These are phyloP conservation scores for Cutaneotrichosporon sp. DNA, from an alignment of 1,284 basidiomycete genomes.

Conservation along the genomic window DNA sequence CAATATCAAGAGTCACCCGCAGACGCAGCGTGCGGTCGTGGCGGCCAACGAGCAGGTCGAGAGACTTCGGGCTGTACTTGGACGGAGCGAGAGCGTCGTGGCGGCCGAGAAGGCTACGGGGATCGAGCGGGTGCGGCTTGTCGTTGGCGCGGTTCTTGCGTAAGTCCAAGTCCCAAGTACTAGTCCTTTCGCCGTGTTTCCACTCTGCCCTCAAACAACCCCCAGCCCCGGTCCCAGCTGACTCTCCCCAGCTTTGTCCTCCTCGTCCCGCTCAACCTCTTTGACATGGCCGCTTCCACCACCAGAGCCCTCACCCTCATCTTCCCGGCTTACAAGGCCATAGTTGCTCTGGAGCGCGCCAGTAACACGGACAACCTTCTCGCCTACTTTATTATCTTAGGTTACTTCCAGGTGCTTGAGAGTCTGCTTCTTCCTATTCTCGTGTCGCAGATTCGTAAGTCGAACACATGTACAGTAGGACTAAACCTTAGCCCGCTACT, in stretches of 20 bases:
- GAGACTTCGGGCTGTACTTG: constrained; percentile 33
- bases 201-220: neutral
- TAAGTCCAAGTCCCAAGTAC: constrained; percentile 25
- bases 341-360: constrained; percentile 33
- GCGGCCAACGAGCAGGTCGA: constrained; percentile 26
- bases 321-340: constrained; percentile 37
- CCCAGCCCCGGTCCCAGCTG: neutral
- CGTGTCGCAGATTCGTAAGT: constrained; percentile 18
- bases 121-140: constrained; percentile 41
- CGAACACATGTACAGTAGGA: no score
- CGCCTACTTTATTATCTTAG: constrained; percentile 45
- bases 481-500: constrained; percentile 41
- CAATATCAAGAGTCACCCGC: constrained; percentile 15
- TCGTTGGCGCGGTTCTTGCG: constrained; percentile 33
- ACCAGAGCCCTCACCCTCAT: constrained; percentile 39
- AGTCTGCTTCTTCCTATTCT: constrained; percentile 24
- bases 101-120: constrained; percentile 37
- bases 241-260: constrained; percentile 37
- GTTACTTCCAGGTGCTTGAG: constrained; percentile 46
- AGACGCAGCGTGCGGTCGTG: constrained; percentile 7
- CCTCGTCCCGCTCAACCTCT: constrained; percentile 45
- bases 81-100: constrained; percentile 31
- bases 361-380: constrained; percentile 33
- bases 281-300: constrained; percentile 40
- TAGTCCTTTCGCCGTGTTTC: neutral